Percentiles rank a stretch among this genome's conserved stretches.
Conservation (phyloP, 257 asterid species). For the Solanum sejunctum region DNA sequence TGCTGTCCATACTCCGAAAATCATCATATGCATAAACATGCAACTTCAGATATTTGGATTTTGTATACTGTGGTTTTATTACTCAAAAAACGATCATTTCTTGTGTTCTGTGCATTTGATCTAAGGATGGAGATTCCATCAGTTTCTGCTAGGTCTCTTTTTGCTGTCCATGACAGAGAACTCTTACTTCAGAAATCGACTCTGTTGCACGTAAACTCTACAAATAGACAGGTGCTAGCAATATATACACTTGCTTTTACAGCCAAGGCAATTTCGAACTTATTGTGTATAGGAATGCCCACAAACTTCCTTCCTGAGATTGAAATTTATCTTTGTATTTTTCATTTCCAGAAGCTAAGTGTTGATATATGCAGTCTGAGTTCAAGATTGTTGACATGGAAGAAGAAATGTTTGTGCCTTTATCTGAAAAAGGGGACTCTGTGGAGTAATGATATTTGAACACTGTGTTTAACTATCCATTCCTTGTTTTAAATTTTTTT, state of each 20-base stretch:
- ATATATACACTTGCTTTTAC: background rate
- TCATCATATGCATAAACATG: background rate
- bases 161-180: background rate
- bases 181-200: background rate
- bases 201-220: background rate
- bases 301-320: background rate
- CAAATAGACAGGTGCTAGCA: background rate
- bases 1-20: background rate
- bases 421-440: background rate
- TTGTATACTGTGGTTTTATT: background rate
- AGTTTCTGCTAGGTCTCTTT: background rate
- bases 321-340: background rate
- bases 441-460: background rate
- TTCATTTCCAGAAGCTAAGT: background rate
- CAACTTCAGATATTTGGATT: background rate
- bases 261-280: background rate
- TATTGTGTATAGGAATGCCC: background rate
- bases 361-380: background rate
- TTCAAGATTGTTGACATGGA: background rate
- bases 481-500: background rate
- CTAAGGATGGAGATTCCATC: background rate
- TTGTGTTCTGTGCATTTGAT: background rate
- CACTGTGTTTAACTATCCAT: background rate
- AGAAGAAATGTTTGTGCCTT: background rate
- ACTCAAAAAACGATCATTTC: background rate